Percentiles rank a stretch among this genome's conserved stretches.
These are phyloP conservation scores for Debaryomyces robertsiae DNA, from an alignment of 1,139 yeast genomes.

Conservation along the genomic window DNA sequence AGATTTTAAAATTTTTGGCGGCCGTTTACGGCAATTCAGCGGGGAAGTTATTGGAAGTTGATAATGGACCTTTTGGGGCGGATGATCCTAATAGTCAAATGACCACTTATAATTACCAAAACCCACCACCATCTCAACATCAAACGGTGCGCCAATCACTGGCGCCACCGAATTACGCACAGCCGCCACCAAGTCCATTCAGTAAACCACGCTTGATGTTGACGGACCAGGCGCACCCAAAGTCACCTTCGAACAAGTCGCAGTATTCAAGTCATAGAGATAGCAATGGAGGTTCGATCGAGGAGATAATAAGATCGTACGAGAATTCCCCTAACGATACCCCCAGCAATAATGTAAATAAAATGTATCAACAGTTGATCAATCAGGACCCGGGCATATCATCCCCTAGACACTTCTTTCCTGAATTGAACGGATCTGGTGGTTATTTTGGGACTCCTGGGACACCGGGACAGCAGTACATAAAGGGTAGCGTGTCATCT, in stretches of 20 bases:
- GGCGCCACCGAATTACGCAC: slow-evolving; percentile 6
- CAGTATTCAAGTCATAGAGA: slow-evolving; percentile 12
- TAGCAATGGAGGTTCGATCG: slow-evolving; percentile 29
- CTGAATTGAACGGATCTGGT: slow-evolving; percentile 30
- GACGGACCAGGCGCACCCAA: slow-evolving; percentile 41
- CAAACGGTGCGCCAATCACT: slow-evolving; percentile 13
- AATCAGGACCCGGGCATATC: slow-evolving; percentile 26
- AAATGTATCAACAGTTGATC: slow-evolving; percentile 35
- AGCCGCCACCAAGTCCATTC: slow-evolving; percentile 25
- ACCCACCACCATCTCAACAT: slow-evolving; percentile 11
- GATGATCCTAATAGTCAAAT: slow-evolving; percentile 19
- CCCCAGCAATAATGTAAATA: slow-evolving; percentile 24
- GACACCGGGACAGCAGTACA: slow-evolving; percentile 14
- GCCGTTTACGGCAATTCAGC: slow-evolving; percentile 73
- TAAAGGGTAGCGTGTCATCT: slow-evolving; percentile 7
- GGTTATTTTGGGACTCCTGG: slow-evolving; percentile 16
- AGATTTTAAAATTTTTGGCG: slow-evolving; percentile 83
- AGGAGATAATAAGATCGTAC: slow-evolving; percentile 39
- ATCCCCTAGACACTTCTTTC: slow-evolving; percentile 38
- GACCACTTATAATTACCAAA: slow-evolving; percentile 21
- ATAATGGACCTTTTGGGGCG: slow-evolving; percentile 19
- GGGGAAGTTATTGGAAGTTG: slow-evolving; percentile 49
- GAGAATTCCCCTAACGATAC: slow-evolving; percentile 24
- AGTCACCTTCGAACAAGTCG: slow-evolving; percentile 17
- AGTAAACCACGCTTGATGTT: slow-evolving; percentile 46